A percentile compares a stretch with the other conserved stretches of the same genome.
These are phyloP conservation scores for Trypanosoma caninum DNA, from an alignment of 208 protist genomes.

Conservation along the genomic window DNA sequence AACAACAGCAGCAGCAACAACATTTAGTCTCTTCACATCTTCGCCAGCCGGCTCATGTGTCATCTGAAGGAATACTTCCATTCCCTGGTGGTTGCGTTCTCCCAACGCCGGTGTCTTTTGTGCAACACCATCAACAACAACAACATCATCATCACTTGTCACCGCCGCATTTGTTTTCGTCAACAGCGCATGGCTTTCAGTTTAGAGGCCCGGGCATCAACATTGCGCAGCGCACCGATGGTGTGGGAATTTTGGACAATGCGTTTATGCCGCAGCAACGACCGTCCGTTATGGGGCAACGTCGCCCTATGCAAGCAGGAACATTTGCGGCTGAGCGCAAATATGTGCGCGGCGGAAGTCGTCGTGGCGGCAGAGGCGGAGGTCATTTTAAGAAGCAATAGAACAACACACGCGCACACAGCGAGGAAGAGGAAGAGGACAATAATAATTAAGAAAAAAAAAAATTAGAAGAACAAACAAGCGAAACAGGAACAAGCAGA, in stretches of 20 bases:
- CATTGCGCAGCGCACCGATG: background rate
- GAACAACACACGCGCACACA: too few relatives aligned
- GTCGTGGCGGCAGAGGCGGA: slow-evolving; percentile 1
- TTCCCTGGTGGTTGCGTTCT: slow-evolving; percentile 8
- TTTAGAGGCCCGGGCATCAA: background rate
- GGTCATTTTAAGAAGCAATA: background rate
- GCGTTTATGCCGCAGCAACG: slow-evolving; percentile 5
- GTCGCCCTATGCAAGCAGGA: background rate
- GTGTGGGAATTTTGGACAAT: slow-evolving; percentile 3
- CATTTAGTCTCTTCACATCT: background rate
- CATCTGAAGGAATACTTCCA: slow-evolving; percentile 16
- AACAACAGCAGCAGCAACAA: slow-evolving; percentile 3
- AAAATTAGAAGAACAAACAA: background rate
- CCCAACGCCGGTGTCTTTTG: background rate
- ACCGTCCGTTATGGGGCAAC: slow-evolving; percentile 10
- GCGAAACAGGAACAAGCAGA: background rate
- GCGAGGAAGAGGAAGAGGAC: too few relatives aligned
- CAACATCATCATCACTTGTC: background rate
- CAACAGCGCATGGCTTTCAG: background rate
- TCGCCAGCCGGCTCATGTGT: background rate
- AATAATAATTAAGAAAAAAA: background rate
- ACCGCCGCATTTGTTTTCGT: slow-evolving; percentile 3
- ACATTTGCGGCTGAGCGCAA: background rate
- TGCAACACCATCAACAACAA: slow-evolving; percentile 9
- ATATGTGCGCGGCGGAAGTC: slow-evolving; percentile 4